These are phyloP conservation scores for Davidsoniella virescens DNA, from an alignment of 2,329 filamentous ascomycete genomes.

Conservation along the genomic window DNA sequence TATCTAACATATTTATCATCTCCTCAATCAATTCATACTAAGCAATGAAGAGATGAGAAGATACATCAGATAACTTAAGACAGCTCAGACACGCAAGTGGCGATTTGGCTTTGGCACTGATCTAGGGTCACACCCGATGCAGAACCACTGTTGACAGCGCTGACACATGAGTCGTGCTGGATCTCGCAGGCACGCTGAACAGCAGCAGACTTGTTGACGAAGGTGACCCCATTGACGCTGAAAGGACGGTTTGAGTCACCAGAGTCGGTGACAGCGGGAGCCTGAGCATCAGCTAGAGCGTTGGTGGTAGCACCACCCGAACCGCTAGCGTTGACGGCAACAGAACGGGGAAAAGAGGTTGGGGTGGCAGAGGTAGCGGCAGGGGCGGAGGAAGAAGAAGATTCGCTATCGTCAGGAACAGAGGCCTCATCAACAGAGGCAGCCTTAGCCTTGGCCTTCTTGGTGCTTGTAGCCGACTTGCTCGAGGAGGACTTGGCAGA, in stretches of 20 bases:
- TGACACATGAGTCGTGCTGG: conserved; percentile 44
- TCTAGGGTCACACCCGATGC: conserved; percentile 24
- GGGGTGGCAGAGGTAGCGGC: conserved; percentile 11
- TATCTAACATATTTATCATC: background rate
- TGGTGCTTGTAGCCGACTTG: conserved; percentile 11
- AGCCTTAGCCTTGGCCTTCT: conserved; percentile 14
- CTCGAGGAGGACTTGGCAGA: conserved; percentile 14
- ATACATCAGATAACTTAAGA: conserved; percentile 14
- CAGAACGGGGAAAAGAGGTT: background rate
- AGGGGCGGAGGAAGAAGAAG: background rate
- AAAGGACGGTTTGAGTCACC: conserved; percentile 36
- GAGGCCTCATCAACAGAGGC: conserved; percentile 14
- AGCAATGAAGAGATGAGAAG: background rate
- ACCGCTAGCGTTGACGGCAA: conserved; percentile 15
- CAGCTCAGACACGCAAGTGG: conserved; percentile 24
- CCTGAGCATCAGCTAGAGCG: conserved; percentile 34
- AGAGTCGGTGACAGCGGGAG: conserved; percentile 32
- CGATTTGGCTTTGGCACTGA: conserved; percentile 41
- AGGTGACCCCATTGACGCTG: conserved; percentile 38
- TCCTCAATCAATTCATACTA: background rate
- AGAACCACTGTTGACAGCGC: conserved; percentile 36
- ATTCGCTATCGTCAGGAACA: background rate
- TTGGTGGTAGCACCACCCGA: conserved; percentile 16
- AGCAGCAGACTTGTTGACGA: conserved; percentile 38
- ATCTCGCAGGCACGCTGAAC: conserved; percentile 45